These are phyloP conservation scores for Actinomortierella wolfii DNA, from an alignment of 371 early-diverging fungal genomes.

Conservation along the genomic window DNA sequence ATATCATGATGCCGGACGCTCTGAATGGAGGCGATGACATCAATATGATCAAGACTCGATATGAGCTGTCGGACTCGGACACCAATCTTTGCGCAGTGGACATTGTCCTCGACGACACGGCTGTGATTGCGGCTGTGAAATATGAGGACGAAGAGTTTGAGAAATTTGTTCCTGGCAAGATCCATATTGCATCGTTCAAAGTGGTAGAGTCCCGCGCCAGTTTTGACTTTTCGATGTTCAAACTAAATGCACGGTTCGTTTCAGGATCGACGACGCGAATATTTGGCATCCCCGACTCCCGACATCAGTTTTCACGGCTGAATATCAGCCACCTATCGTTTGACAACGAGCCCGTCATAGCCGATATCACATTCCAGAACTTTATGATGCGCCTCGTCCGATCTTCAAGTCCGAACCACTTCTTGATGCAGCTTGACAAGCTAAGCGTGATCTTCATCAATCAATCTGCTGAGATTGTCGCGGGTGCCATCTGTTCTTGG, in stretches of 20 bases:
- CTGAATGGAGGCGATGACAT: slow-evolving; percentile 58
- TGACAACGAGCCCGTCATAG: slow-evolving; percentile 66
- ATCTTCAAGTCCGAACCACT: slow-evolving; percentile 55
- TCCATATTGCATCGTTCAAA: slow-evolving; percentile 51
- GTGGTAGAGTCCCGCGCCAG: slow-evolving; percentile 64
- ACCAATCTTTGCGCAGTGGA: slow-evolving; percentile 72
- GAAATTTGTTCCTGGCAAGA: slow-evolving; percentile 55
- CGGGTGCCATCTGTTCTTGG: slow-evolving; percentile 78
- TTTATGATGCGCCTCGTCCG: slow-evolving; percentile 62
- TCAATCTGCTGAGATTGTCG: slow-evolving; percentile 75
- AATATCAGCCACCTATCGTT: slow-evolving; percentile 39
- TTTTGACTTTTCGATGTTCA: slow-evolving; percentile 51
- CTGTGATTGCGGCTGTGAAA: slow-evolving; percentile 61
- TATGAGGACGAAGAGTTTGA: slow-evolving; percentile 65
- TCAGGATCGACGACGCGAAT: slow-evolving; percentile 48
- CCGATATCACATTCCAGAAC: slow-evolving; percentile 59
- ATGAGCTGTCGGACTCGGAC: slow-evolving; percentile 57
- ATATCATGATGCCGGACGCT: slow-evolving; percentile 76
- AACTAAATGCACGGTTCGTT: slow-evolving; percentile 62
- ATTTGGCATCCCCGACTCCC: slow-evolving; percentile 67
- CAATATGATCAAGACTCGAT: slow-evolving; percentile 61
- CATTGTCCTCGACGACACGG: slow-evolving; percentile 59
- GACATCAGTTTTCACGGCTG: slow-evolving; percentile 50
- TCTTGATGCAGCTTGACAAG: slow-evolving; percentile 53
- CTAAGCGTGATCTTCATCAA: slow-evolving; percentile 65